Base-by-base conservation (phyloP, 306 rosid species). In the Gastrolobium villosum region DNA sequence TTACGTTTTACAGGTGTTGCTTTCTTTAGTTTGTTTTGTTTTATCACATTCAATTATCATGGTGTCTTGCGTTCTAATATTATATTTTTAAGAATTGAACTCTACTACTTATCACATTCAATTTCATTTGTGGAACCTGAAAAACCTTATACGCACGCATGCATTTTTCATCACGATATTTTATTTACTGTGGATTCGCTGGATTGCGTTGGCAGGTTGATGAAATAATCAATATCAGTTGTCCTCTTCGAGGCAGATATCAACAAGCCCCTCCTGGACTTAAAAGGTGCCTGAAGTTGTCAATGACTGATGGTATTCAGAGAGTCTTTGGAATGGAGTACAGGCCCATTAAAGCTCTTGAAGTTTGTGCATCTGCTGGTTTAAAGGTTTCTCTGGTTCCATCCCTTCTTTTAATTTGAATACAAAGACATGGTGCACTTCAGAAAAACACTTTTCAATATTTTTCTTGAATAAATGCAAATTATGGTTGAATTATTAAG, bases 311-410 rank as follows among this genome's bases (percentile, higher is more conserved):
- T 64, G 98, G 99, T 13, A 70, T 88, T 74, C 99, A 92, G 72
- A 90, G 91, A 30, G 90, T 92, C 9, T 86, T 87, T 72, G 99
- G 88, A 69, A 88, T 95, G 98, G 99, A 95, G 82, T 95, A 95
- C 83, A 83, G 99, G 84, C 90, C 99, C 32, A 91, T 92, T 83
- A 71, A 83, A 70, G 87, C 86, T 50, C 99, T 95, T 72, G 89
- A 92, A 44, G 90, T 86, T 81, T 85, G 89, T 65, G 91, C 94
- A 44, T 75, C 94, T 70, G 83, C 99, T 88, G 99, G 99, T 41
- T 81, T 89, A 66, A 95, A 95, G 99, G 99, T 94, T 79, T 80
- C 30, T 75, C 65, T 31, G 0, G 3, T 54, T 14, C 11, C 65
- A 26, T 39, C 34, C 14, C 32, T 62, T 78, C 60, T 65, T 10